phyloP scores from a whole-genome alignment of 2,329 filamentous ascomycete species.

The Neofusicoccum cordaticola region DNA sequence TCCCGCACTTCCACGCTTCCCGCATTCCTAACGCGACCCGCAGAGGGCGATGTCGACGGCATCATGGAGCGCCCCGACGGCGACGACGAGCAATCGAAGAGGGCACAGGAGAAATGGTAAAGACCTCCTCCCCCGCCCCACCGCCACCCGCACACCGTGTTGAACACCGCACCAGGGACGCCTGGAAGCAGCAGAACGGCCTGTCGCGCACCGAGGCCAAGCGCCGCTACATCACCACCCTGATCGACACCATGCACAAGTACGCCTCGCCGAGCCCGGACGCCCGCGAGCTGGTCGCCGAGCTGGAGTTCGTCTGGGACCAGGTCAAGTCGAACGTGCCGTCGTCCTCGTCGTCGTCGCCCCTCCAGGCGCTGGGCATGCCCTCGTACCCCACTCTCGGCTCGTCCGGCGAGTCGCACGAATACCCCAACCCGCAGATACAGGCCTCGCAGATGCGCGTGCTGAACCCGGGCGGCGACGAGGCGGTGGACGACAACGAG shows the following conservation, averaged over 20 bases:
- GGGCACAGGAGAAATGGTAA: constrained; percentile 66
- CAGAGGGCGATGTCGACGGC: constrained; percentile 88
- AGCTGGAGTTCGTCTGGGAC: constrained; percentile 99
- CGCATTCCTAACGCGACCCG: constrained; percentile 3
- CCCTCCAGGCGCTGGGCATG: constrained; percentile 37
- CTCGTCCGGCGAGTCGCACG: constrained; percentile 49
- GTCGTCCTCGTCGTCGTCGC: constrained; percentile 54
- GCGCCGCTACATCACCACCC: constrained; percentile 54
- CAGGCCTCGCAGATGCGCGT: constrained; percentile 12
- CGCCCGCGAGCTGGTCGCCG: constrained; percentile 80
- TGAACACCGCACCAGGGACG: constrained; percentile 59
- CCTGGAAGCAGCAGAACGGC: constrained; percentile 86
- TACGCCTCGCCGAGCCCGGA: constrained; percentile 85
- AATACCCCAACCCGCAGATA: constrained; percentile 25
- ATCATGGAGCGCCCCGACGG: constrained; percentile 79
- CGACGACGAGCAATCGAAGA: constrained; percentile 49
- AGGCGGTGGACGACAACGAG: constrained; percentile 37
- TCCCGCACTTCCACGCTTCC: not conserved
- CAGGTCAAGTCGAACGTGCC: constrained; percentile 85
- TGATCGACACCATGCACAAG: constrained; percentile 95
- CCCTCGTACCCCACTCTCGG: constrained; percentile 36
- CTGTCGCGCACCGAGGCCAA: constrained; percentile 71
- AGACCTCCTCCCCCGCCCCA: constrained; percentile 20
- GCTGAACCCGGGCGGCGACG: not conserved
- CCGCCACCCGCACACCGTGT: not conserved